These are phyloP conservation scores for Favolaschia claudopus DNA, from an alignment of 768 basidiomycete species.

Conservation along the genomic window DNA sequence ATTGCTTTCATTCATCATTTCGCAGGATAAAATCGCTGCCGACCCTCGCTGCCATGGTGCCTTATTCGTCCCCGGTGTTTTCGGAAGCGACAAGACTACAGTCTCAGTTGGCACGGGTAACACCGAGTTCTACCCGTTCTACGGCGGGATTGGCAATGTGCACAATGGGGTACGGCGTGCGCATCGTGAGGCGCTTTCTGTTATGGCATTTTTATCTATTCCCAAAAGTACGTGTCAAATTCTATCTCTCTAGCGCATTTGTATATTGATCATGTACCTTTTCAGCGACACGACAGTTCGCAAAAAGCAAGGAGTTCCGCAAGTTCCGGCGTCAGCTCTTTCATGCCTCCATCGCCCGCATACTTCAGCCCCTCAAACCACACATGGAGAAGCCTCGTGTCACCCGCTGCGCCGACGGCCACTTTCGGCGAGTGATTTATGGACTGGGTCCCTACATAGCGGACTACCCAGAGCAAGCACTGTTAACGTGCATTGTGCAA, in stretches of 20 bases:
- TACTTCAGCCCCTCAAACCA: slow-evolving; percentile 21
- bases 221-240: slow-evolving; percentile 27
- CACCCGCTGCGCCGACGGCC: slow-evolving; percentile 25
- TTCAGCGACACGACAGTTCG: slow-evolving; percentile 19
- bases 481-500: slow-evolving; percentile 28
- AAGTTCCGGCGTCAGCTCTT: slow-evolving; percentile 33
- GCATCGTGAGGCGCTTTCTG: slow-evolving; percentile 8
- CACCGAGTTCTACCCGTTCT: slow-evolving; percentile 31
- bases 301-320: slow-evolving; percentile 11
- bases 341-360: slow-evolving; percentile 25
- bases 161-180: slow-evolving; percentile 18
- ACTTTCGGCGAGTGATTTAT: slow-evolving; percentile 29
- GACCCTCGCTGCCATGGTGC: slow-evolving; percentile 19
- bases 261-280: background rate
- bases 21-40: slow-evolving; percentile 21
- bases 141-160: slow-evolving; percentile 24
- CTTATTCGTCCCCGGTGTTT: slow-evolving; percentile 25
- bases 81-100: slow-evolving; percentile 32
- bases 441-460: slow-evolving; percentile 32
- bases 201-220: slow-evolving; percentile 19
- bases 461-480: slow-evolving; percentile 39
- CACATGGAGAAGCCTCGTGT: slow-evolving; percentile 28
- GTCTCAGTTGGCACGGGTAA: slow-evolving; percentile 28
- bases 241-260: background rate
- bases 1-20: background rate